phyloP scores from a whole-genome alignment of 208 protist genomes.

The Leishmania guyanensis region DNA sequence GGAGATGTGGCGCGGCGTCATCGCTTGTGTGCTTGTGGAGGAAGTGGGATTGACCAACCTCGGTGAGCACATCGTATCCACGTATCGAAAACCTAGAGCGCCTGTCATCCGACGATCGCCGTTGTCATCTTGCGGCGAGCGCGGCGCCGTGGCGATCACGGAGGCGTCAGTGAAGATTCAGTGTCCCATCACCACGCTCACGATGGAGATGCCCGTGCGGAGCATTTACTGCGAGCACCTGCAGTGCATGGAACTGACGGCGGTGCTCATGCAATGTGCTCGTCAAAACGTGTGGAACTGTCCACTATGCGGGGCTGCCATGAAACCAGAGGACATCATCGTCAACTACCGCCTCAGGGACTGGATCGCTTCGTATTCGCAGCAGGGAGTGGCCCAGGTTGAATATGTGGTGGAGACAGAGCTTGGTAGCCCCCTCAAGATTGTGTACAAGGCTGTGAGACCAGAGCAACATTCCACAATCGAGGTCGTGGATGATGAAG shows the following conservation, averaged over 20 bases:
- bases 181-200: conserved; percentile 71
- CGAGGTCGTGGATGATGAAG: conserved; percentile 31
- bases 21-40: conserved; percentile 77
- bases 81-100: conserved; percentile 27
- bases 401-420: conserved; percentile 67
- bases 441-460: not conserved
- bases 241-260: conserved; percentile 81
- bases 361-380: conserved; percentile 59
- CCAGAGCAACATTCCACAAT: not conserved
- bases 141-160: conserved; percentile 47
- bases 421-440: conserved; percentile 14
- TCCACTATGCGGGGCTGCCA: conserved; percentile 68
- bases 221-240: conserved; percentile 70
- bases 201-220: conserved; percentile 66
- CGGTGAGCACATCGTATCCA: conserved; percentile 40
- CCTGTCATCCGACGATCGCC: not conserved
- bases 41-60: conserved; percentile 38
- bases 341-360: conserved; percentile 81
- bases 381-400: conserved; percentile 29
- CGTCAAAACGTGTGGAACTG: conserved; percentile 87
- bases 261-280: conserved; percentile 62
- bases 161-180: conserved; percentile 50
- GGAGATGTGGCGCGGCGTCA: conserved; percentile 68
- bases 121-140: not conserved
- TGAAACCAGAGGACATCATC: conserved; percentile 52